Base-by-base conservation (phyloP, 495 filamentous ascomycete genomes). In the Bombardia bombarda region DNA sequence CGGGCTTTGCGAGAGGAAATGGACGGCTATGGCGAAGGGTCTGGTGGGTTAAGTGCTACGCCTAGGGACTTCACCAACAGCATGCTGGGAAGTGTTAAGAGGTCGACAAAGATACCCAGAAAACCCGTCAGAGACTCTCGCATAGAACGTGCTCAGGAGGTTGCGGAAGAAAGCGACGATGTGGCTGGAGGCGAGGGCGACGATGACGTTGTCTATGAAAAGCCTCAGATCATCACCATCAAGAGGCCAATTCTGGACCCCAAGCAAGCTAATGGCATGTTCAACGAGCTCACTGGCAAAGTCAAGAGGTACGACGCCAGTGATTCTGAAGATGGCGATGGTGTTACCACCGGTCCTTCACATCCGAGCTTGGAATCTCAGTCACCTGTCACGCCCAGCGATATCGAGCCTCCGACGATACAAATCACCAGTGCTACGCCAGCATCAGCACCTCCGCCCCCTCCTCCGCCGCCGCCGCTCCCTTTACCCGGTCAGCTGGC, bases 1-100 rank as follows among this genome's bases (percentile, higher is more conserved):
- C 84, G 92, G 47, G 92, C 95, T 50, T 69, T 97, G 18, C 83
- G 92, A 23, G 93, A 96, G 63, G 78, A 84, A 60, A 98, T 98
- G 92, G 93, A 97, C 41, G 87, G 77, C 68, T 51, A 67, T 60
- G 64, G 47, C 2, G 58, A 53, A 55, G 70, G 34, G 17, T 50
- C 47, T 17, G 19, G 33, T 13, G 40, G 46, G 34, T 18, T 50
- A 31, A 50, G 51, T 57, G 48, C 50, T 16, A 53, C 46, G 25
- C 57, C 53, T 4, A 43, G 52, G 6, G 65, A 69, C 42, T 66
- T 67, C 41, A 73, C 64, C 44, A 67, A 72, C 51, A 77, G 78
- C 37, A 74, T 83, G 49, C 68, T 88, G 38, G 82, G 83, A 23
- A 83, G 78, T 40, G 79, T 86, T 53, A 68, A 59, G 66, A 58